A percentile compares a stretch with the other conserved stretches of the same genome.
phyloP scores from a whole-genome alignment of 257 asterid genomes.

The Linderniella brevidens region DNA sequence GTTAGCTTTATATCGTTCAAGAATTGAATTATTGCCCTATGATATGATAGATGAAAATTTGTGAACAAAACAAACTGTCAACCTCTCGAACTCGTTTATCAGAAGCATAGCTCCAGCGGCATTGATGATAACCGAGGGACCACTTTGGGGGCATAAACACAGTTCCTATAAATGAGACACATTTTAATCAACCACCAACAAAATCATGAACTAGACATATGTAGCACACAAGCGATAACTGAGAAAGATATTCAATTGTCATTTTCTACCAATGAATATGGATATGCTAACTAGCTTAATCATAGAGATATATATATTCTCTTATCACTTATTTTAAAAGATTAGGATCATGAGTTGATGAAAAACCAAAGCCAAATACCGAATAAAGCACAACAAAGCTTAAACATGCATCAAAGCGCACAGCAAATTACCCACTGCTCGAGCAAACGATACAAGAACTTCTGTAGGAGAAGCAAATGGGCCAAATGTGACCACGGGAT shows the following conservation, averaged over 20 bases:
- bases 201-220: too few relatives aligned
- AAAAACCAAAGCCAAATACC: not conserved
- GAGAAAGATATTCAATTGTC: too few relatives aligned
- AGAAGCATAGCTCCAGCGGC: constrained; percentile 90
- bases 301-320: too few relatives aligned
- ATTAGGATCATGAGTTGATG: not conserved
- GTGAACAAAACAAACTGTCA: constrained; percentile 10
- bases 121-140: constrained; percentile 96
- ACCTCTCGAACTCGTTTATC: constrained; percentile 91
- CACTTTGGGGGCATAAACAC: constrained; percentile 95
- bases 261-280: too few relatives aligned
- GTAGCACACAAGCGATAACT: too few relatives aligned
- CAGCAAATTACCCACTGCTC: constrained; percentile 56
- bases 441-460: constrained; percentile 60
- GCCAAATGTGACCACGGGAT: constrained; percentile 76
- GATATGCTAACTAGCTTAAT: too few relatives aligned
- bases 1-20: too few relatives aligned
- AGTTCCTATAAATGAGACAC: constrained; percentile 41
- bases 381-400: not conserved
- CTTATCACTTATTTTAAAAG: not conserved
- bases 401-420: constrained; percentile 1
- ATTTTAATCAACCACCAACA: constrained; percentile 7
- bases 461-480: constrained; percentile 84
- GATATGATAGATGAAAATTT: constrained; percentile 1
- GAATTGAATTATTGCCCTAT: too few relatives aligned